These are phyloP conservation scores for Sarcomyxa edulis DNA, from an alignment of 768 basidiomycete species.

Conservation along the genomic window DNA sequence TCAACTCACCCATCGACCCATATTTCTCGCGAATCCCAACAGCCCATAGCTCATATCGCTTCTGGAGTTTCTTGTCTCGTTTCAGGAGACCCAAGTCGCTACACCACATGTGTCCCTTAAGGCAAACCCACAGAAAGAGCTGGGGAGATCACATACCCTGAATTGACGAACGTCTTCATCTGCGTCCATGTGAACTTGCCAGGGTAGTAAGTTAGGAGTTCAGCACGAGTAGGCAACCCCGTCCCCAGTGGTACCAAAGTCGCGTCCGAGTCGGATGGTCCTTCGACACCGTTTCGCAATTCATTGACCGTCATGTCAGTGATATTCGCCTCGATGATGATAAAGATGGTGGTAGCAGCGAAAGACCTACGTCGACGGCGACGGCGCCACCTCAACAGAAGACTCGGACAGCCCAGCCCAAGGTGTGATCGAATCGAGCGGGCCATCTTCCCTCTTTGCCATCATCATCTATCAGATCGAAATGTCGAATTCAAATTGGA, in stretches of 20 bases:
- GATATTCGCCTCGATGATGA: too few relatives aligned
- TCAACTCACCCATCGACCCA: slow-evolving; percentile 57
- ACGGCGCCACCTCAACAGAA: too few relatives aligned
- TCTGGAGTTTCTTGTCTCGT: slow-evolving; percentile 65
- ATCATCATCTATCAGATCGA: too few relatives aligned
- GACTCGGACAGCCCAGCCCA: too few relatives aligned
- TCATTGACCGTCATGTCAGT: slow-evolving; percentile 7
- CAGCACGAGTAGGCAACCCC: slow-evolving; percentile 68
- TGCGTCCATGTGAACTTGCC: slow-evolving; percentile 73
- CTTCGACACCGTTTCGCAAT: too few relatives aligned
- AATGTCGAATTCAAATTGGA: too few relatives aligned
- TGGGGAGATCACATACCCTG: slow-evolving; percentile 46
- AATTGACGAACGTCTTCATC: slow-evolving; percentile 72
- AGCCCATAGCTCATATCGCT: slow-evolving; percentile 59
- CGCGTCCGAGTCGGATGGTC: too few relatives aligned
- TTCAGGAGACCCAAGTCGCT: slow-evolving; percentile 81
- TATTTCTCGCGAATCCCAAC: slow-evolving; percentile 48
- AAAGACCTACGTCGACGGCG: too few relatives aligned
- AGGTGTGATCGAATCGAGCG: too few relatives aligned
- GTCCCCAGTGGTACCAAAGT: slow-evolving; percentile 41
- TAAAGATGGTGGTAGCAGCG: too few relatives aligned
- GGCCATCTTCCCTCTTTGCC: too few relatives aligned
- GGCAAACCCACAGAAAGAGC: not conserved
- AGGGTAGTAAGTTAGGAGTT: slow-evolving; percentile 65
- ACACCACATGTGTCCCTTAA: slow-evolving; percentile 1